Percentiles rank a stretch among this genome's conserved stretches.
These are phyloP conservation scores for Pouteria glomerata DNA, from an alignment of 148 eudicot genomes.

Conservation along the genomic window DNA sequence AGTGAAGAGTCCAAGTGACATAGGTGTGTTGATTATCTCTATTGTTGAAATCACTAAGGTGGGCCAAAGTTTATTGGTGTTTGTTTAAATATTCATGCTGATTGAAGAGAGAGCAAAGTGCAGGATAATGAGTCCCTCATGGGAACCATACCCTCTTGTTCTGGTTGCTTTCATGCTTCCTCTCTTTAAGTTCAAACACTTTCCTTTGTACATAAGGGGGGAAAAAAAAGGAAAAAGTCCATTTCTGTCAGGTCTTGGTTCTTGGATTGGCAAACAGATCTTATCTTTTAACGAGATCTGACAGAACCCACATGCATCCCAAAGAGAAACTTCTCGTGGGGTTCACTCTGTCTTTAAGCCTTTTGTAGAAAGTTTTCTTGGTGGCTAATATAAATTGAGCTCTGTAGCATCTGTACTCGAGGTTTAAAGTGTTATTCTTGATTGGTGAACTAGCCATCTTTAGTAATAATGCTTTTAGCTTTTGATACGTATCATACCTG, in stretches of 20 bases:
- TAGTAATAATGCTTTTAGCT: too few relatives aligned
- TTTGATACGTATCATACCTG: neutral
- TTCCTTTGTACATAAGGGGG: slow-evolving; percentile 19
- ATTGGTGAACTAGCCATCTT: too few relatives aligned
- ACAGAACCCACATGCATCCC: slow-evolving; percentile 4
- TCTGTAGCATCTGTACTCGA: neutral
- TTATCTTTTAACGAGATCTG: slow-evolving; percentile 11
- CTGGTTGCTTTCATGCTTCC: slow-evolving; percentile 11
- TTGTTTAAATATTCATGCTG: neutral
- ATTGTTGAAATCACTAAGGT: neutral
- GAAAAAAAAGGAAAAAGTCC: neutral
- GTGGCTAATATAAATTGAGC: neutral
- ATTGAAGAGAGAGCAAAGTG: neutral
- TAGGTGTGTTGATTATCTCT: neutral
- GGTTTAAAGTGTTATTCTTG: neutral
- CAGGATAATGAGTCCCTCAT: neutral
- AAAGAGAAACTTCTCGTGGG: slow-evolving; percentile 7
- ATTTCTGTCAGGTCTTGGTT: slow-evolving; percentile 17
- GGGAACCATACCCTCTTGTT: slow-evolving; percentile 12
- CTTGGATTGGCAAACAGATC: slow-evolving; percentile 10
- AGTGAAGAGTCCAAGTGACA: too few relatives aligned
- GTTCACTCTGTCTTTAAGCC: neutral
- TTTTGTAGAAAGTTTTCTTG: neutral
- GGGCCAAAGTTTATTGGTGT: neutral
- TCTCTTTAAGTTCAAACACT: slow-evolving; percentile 19